Conservation (phyloP, 257 asterid species). For the Oldenlandia corymbosa region DNA sequence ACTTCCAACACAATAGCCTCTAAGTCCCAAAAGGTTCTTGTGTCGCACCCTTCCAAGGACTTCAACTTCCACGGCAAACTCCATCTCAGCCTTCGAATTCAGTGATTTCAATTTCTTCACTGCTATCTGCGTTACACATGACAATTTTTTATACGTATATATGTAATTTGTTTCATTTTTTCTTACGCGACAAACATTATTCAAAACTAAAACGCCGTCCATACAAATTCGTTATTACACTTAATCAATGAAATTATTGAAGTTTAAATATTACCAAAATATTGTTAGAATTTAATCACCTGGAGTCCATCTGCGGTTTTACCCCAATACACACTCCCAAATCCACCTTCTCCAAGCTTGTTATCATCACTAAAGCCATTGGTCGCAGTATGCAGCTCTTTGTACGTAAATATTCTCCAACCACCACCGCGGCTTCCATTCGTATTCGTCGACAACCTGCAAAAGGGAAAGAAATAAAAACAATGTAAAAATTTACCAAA, state of each 20-base stretch:
- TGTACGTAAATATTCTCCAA: slow-evolving; percentile 77
- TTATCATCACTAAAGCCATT: slow-evolving; percentile 70
- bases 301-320: slow-evolving; percentile 78
- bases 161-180: too few relatives aligned
- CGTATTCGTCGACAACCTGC: slow-evolving; percentile 37
- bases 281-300: slow-evolving; percentile 27
- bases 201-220: too few relatives aligned
- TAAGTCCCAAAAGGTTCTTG: slow-evolving; percentile 66
- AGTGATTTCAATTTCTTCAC: slow-evolving; percentile 77
- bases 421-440: slow-evolving; percentile 32
- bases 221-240: too few relatives aligned
- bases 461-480: background rate
- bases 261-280: too few relatives aligned
- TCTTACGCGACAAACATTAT: too few relatives aligned
- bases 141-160: too few relatives aligned
- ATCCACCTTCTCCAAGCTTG: slow-evolving; percentile 89
- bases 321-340: slow-evolving; percentile 91
- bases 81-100: slow-evolving; percentile 89
- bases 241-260: too few relatives aligned
- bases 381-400: slow-evolving; percentile 69
- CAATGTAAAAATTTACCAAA: background rate
- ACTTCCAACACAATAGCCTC: slow-evolving; percentile 70
- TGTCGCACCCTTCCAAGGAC: slow-evolving; percentile 81
- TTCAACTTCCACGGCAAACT: slow-evolving; percentile 82
- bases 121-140: slow-evolving; percentile 47